Conservation (phyloP, 2,329 filamentous ascomycete species). For the Apiospora pterosperma region DNA sequence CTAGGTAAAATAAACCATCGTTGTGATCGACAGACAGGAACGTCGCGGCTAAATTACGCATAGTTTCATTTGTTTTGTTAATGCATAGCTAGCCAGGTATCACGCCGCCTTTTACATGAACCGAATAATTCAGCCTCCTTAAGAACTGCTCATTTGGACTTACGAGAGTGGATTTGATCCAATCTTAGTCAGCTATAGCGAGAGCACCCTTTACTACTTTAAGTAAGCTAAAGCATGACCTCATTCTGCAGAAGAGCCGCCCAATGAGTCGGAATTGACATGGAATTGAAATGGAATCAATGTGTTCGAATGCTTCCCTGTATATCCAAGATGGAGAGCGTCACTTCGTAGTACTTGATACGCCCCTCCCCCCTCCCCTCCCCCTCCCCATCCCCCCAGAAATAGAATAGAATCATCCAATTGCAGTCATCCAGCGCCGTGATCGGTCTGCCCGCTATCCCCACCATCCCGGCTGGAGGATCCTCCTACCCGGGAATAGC, state of each 20-base stretch:
- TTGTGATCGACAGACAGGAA: neutral
- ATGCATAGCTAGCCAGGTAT: neutral
- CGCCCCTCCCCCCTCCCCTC: too few relatives aligned
- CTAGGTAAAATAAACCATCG: neutral
- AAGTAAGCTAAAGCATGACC: neutral
- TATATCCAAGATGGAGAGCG: neutral
- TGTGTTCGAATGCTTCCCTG: neutral
- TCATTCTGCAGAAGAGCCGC: neutral
- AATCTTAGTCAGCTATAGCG: slow-evolving; percentile 1
- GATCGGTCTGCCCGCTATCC: neutral
- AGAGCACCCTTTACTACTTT: neutral
- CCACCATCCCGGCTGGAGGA: neutral
- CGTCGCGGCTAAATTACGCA: neutral
- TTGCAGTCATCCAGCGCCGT: neutral
- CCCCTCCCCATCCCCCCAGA: too few relatives aligned
- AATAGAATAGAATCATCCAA: neutral
- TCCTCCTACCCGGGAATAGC: neutral
- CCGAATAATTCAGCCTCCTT: neutral
- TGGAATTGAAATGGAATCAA: neutral
- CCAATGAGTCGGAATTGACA: neutral
- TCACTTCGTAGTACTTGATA: neutral
- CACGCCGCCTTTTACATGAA: neutral
- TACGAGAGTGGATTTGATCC: neutral
- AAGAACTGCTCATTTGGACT: neutral
- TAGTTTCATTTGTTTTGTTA: neutral